Percentiles rank a stretch among this genome's conserved stretches.
These are phyloP conservation scores for Lactarius hengduanensis DNA, from an alignment of 768 basidiomycete species.

Conservation along the genomic window DNA sequence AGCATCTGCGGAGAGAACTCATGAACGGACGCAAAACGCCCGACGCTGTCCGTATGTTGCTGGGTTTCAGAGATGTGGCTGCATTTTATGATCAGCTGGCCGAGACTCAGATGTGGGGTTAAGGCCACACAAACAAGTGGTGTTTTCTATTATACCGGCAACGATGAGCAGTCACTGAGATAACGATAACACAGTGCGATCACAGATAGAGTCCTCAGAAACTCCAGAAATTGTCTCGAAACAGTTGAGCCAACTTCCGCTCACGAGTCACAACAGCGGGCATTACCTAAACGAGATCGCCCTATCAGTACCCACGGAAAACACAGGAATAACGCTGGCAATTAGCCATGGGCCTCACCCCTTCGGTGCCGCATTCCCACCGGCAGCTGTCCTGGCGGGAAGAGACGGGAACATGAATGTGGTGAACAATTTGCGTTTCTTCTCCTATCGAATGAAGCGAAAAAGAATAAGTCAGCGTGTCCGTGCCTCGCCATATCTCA, in stretches of 20 bases:
- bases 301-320: conserved; percentile 1
- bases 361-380: conserved; percentile 17
- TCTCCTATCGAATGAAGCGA: conserved; percentile 22
- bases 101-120: too few relatives aligned
- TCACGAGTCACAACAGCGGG: neutral
- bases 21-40: too few relatives aligned
- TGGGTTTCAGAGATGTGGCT: neutral
- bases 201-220: neutral
- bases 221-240: neutral
- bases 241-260: neutral
- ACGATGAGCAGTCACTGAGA: neutral
- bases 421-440: conserved; percentile 33
- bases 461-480: conserved; percentile 4
- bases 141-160: neutral
- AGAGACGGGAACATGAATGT: conserved; percentile 36
- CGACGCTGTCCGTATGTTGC: neutral
- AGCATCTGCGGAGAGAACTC: too few relatives aligned
- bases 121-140: neutral
- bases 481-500: neutral
- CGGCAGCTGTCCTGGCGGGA: conserved; percentile 43
- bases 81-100: too few relatives aligned
- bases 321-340: conserved; percentile 41
- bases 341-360: conserved; percentile 37
- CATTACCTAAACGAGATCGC: conserved; percentile 1
- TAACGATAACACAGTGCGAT: neutral